Percentiles rank a stretch among this genome's conserved stretches.
phyloP scores from a whole-genome alignment of 179 eudicot genomes.

The Actinidia polygama region DNA sequence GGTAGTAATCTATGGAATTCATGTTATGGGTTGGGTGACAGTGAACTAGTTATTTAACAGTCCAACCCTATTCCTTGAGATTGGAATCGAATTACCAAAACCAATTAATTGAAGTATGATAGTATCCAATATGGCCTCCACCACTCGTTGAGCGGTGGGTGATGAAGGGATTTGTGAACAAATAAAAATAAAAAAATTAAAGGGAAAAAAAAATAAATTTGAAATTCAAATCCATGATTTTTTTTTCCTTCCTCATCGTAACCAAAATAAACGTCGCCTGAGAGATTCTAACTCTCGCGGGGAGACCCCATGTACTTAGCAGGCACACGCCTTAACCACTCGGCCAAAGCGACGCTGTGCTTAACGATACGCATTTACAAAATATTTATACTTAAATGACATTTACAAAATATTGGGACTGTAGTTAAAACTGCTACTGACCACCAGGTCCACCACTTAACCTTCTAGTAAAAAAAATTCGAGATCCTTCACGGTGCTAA shows the following conservation, averaged over 20 bases:
- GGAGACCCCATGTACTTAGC: slow-evolving; percentile 34
- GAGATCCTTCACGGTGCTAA: neutral
- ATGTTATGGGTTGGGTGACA: no score
- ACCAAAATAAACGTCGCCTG: slow-evolving; percentile 35
- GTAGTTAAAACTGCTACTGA: no score
- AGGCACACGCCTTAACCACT: slow-evolving; percentile 35
- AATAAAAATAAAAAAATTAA: neutral
- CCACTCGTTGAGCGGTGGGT: neutral
- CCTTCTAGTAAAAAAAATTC: neutral
- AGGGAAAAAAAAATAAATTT: neutral
- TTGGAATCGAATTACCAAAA: no score
- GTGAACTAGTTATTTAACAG: no score
- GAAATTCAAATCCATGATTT: no score
- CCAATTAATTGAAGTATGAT: neutral
- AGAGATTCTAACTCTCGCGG: slow-evolving; percentile 35
- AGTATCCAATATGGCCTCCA: neutral
- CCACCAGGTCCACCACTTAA: neutral
- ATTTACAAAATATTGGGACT: no score
- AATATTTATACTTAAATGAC: no score
- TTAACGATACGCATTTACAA: no score
- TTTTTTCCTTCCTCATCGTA: no score
- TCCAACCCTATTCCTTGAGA: no score
- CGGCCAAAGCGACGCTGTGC: slow-evolving; percentile 29
- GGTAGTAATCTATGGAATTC: no score
- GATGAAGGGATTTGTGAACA: no score